Conservation (phyloP, 2,329 filamentous ascomycete species). For the Colletotrichum sublineola region DNA sequence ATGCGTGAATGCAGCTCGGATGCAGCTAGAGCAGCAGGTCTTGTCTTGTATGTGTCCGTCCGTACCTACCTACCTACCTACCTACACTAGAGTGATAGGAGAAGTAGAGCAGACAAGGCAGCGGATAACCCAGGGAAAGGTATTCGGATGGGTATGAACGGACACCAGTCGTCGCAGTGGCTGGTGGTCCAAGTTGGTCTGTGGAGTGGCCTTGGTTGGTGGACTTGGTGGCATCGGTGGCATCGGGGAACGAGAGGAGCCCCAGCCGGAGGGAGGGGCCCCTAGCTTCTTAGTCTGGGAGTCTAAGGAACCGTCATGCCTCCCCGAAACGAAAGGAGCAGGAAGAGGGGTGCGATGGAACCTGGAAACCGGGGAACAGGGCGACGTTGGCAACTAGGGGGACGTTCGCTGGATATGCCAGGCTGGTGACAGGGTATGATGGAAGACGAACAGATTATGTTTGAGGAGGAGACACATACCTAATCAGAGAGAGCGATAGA, state of each 20-base stretch:
- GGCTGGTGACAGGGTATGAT: not conserved
- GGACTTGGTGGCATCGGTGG: slow-evolving; percentile 21
- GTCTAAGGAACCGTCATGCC: slow-evolving; percentile 37
- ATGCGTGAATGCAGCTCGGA: slow-evolving; percentile 27
- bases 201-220: slow-evolving; percentile 23
- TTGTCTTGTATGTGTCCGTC: not conserved
- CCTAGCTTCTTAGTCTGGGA: slow-evolving; percentile 30
- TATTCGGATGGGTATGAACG: not conserved
- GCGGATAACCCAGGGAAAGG: not conserved
- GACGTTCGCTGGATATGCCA: not conserved
- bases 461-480: not conserved
- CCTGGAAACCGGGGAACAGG: slow-evolving; percentile 39
- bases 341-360: slow-evolving; percentile 31
- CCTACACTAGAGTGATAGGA: not conserved
- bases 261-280: slow-evolving; percentile 37
- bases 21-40: slow-evolving; percentile 13
- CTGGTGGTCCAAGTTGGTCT: slow-evolving; percentile 28
- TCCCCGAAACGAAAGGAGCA: slow-evolving; percentile 41
- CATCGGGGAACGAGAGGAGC: slow-evolving; percentile 35
- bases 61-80: not conserved
- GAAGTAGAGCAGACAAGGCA: not conserved
- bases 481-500: too few relatives aligned
- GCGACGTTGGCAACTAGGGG: slow-evolving; percentile 2
- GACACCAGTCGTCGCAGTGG: slow-evolving; percentile 20
- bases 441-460: not conserved